Conservation (phyloP, 495 filamentous ascomycete species). For the Xylaria cubensis region DNA sequence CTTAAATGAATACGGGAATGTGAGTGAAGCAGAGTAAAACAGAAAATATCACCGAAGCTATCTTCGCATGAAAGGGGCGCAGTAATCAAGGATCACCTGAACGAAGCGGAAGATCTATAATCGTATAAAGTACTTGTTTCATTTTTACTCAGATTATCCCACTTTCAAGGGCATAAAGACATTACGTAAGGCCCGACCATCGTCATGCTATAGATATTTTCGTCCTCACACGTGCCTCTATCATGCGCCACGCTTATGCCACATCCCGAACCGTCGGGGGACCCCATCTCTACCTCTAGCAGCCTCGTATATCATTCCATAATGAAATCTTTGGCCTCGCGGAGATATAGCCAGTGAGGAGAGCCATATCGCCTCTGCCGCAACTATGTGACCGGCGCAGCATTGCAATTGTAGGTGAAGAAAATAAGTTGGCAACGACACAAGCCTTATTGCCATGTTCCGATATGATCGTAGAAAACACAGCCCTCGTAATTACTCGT, state of each 20-base stretch:
- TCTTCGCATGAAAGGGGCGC: neutral
- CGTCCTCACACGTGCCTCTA: constrained; percentile 20
- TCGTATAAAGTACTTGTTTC: neutral
- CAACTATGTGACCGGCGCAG: neutral
- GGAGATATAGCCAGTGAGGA: constrained; percentile 14
- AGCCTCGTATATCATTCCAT: constrained; percentile 25
- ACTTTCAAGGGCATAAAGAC: constrained; percentile 2
- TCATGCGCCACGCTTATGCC: constrained; percentile 23
- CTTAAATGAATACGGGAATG: no score
- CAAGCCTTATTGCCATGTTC: neutral
- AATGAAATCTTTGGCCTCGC: constrained; percentile 24
- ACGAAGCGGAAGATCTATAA: neutral
- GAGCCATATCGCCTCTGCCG: constrained; percentile 4
- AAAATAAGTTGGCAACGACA: neutral
- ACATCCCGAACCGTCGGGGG: constrained; percentile 14
- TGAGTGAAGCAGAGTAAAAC: no score
- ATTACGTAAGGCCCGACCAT: constrained; percentile 3
- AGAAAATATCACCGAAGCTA: no score
- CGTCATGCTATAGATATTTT: constrained; percentile 9
- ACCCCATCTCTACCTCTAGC: constrained; percentile 24
- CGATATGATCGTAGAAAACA: neutral
- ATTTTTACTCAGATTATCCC: constrained; percentile 13
- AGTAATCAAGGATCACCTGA: neutral
- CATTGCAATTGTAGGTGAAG: neutral
- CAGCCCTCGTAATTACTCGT: constrained; percentile 1